phyloP scores from a whole-genome alignment of 2,329 filamentous ascomycete species.

The Penicillium thymicola region DNA sequence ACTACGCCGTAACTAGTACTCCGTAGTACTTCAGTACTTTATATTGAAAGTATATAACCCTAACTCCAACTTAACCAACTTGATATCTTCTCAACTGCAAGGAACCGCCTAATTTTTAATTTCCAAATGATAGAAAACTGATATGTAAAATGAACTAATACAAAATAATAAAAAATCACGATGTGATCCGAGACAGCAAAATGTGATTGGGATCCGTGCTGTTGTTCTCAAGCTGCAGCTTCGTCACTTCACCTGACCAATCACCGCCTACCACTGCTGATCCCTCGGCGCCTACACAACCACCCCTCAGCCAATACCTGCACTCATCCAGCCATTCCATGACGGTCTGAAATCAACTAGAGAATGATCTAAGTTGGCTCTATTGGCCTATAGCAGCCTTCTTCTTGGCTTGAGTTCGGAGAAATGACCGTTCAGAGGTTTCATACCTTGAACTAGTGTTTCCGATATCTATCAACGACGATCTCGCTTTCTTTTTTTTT shows the following conservation, averaged over 20 bases:
- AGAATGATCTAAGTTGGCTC: not conserved
- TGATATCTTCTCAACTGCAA: not conserved
- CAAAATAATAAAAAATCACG: no score
- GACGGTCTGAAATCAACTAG: not conserved
- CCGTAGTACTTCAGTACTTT: not conserved
- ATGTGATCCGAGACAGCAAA: slow-evolving; percentile 13
- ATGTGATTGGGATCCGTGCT: slow-evolving; percentile 28
- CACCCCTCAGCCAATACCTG: slow-evolving; percentile 15
- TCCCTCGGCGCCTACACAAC: slow-evolving; percentile 23
- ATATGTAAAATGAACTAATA: not conserved
- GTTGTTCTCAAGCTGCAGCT: slow-evolving; percentile 25
- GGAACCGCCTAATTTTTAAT: slow-evolving; percentile 1
- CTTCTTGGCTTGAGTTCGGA: not conserved
- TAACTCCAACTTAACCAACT: not conserved
- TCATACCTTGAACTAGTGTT: slow-evolving; percentile 8
- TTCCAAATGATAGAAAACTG: not conserved
- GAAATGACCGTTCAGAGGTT: slow-evolving; percentile 6
- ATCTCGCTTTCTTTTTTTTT: slow-evolving; percentile 2
- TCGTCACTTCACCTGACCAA: slow-evolving; percentile 23
- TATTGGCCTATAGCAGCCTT: not conserved
- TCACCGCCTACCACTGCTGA: slow-evolving; percentile 18
- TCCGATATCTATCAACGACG: not conserved
- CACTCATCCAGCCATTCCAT: not conserved
- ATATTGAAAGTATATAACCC: not conserved
- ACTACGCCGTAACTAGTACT: not conserved